phyloP scores from a whole-genome alignment of 495 filamentous ascomycete genomes.

The Trichocladium uniseriatum region DNA sequence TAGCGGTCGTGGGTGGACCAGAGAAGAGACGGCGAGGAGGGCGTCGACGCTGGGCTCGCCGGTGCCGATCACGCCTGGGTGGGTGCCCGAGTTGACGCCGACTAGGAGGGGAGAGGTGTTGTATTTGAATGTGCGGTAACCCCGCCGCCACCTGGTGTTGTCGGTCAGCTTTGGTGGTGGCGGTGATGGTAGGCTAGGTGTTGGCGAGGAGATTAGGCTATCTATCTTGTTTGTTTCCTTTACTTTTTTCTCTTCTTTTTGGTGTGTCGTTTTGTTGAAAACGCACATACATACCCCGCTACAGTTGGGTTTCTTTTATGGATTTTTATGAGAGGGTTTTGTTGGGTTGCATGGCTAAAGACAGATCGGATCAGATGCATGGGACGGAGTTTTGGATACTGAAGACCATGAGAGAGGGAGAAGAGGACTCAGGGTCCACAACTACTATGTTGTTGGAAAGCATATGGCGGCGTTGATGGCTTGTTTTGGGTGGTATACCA shows the following conservation, averaged over 20 bases:
- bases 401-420: no score
- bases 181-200: background rate
- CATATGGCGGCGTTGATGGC: no score
- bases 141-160: no score
- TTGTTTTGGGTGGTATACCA: no score
- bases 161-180: background rate
- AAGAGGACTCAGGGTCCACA: no score
- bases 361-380: background rate
- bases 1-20: no score
- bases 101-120: slow-evolving; percentile 39
- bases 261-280: background rate
- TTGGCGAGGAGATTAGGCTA: background rate
- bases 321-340: background rate
- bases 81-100: slow-evolving; percentile 42
- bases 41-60: slow-evolving; percentile 7
- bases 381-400: background rate
- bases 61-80: slow-evolving; percentile 41
- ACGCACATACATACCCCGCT: no score
- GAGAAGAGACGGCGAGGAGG: no score
- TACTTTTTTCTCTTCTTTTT: slow-evolving; percentile 4
- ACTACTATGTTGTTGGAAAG: no score
- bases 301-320: background rate
- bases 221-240: no score
- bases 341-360: background rate
- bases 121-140: slow-evolving; percentile 33